Evolutionary conservation across 768 basidiomycete genomes (phyloP), one percentile per base, ranked within the genome.

Genomic region (Pleurotus eryngii): DNA sequence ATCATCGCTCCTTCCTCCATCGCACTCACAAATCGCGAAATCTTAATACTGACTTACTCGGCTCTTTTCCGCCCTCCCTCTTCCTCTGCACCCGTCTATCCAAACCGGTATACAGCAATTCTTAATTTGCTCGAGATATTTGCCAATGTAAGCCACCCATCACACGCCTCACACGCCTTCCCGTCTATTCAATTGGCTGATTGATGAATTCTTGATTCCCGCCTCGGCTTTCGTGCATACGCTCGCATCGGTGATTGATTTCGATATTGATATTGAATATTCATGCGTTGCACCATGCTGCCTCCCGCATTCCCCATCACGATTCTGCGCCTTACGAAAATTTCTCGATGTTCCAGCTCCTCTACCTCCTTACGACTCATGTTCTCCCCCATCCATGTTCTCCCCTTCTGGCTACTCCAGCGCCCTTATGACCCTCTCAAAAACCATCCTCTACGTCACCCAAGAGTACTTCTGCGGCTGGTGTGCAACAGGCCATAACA

Each of bases 391-490:
- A 63, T 42, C 65, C 72, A 46, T 65, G 79, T 11, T 89, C 91
- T 3, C 85, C 89, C 2, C 63, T 92, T 8, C 67, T 92, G 42
- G 91, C 3, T 90, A 91, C 65, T 77, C 85, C 8, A 81, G 82
- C 9, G 85, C 79, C 6, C 74, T 80, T 5, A 84, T 90, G 81
- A 92, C 91, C 2, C 71, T 91, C 30, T 82, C 82, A 30, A 92
- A 93, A 75, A 94, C 91, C 1, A 70, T 81, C 1, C 78, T 93
- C 27, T 94, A 92, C 69, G 78, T 80, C 64, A 64, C 76, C 18
- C 84, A 90, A 70, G 90, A 92, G 69, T 83, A 84, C 67, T 89
- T 81, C 64, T 90, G 89, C 66, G 76, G 77, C n/a, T 76, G 75
- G 9, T 90, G 89, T 67, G 70, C 80, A 30, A 70, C 82, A 39